Percentiles rank a stretch among this genome's conserved stretches.
These are phyloP conservation scores for Zizania palustris DNA, from an alignment of 202 grass and related monocot species.

Conservation along the genomic window DNA sequence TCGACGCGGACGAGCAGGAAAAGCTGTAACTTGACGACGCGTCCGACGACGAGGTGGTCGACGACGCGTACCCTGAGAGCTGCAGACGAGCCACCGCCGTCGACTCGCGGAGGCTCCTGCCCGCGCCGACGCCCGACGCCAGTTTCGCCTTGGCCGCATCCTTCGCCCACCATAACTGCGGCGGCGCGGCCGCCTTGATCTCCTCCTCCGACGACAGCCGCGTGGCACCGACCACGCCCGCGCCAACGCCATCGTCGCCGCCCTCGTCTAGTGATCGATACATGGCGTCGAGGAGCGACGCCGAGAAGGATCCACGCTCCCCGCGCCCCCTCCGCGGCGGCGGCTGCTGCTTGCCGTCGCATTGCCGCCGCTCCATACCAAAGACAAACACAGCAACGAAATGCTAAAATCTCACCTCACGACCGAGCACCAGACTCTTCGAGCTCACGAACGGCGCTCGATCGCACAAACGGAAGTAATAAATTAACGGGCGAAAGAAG, in stretches of 20 bases:
- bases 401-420: no score
- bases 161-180: conserved; percentile 50
- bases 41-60: conserved; percentile 52
- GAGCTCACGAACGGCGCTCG: no score
- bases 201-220: neutral
- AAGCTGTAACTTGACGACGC: conserved; percentile 60
- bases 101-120: conserved; percentile 9
- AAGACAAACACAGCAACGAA: no score
- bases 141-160: conserved; percentile 28
- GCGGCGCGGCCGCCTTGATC: conserved; percentile 25
- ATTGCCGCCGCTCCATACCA: conserved; percentile 32
- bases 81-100: neutral
- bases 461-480: no score
- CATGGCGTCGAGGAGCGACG: conserved; percentile 75
- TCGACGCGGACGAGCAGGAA: conserved; percentile 60
- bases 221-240: no score
- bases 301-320: conserved; percentile 63
- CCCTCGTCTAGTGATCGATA: conserved; percentile 70
- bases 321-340: conserved; percentile 31
- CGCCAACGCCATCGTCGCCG: neutral
- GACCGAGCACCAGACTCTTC: no score
- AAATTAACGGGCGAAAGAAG: no score
- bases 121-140: neutral
- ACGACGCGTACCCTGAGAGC: conserved; percentile 54
- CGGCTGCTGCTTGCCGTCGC: conserved; percentile 25